These are phyloP conservation scores for Mucuna pruriens DNA, from an alignment of 306 rosid genomes.

Conservation along the genomic window DNA sequence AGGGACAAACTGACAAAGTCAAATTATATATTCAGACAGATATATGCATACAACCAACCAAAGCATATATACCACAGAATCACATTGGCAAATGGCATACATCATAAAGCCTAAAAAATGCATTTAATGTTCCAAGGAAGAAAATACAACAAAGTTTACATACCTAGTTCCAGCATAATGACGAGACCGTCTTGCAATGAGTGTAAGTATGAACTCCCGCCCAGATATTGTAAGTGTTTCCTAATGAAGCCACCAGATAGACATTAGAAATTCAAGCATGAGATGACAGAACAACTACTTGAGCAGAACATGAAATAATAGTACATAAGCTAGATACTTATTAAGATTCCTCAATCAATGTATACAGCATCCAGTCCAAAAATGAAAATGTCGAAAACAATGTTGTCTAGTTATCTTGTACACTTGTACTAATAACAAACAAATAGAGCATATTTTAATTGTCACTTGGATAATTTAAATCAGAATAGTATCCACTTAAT, in stretches of 20 bases:
- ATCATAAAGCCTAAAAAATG: not conserved
- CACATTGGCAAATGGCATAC: constrained; percentile 20
- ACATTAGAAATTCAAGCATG: not conserved
- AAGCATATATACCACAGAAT: not conserved
- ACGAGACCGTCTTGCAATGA: constrained; percentile 93
- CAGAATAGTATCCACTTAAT: not conserved
- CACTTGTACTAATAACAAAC: not conserved
- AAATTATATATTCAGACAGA: not conserved
- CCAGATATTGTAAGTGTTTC: constrained; percentile 68
- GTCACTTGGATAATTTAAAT: constrained; percentile 11
- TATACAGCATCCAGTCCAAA: not conserved
- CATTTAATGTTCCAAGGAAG: not conserved
- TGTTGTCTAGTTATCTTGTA: constrained; percentile 9
- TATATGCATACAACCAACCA: not conserved
- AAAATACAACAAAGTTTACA: constrained; percentile 23
- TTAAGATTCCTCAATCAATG: not conserved
- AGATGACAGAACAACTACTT: not conserved
- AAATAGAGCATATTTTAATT: constrained; percentile 7
- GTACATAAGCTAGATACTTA: constrained; percentile 4
- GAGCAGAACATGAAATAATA: not conserved
- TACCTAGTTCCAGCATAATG: constrained; percentile 97
- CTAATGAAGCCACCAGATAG: constrained; percentile 45
- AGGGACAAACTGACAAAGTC: constrained; percentile 4
- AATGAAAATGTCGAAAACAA: not conserved
- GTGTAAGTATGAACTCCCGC: constrained; percentile 67